Evolutionary conservation across 2,329 filamentous ascomycete species (phyloP), one percentile per base, ranked within the genome.

Genomic region (Aspergillus jensenii): DNA sequence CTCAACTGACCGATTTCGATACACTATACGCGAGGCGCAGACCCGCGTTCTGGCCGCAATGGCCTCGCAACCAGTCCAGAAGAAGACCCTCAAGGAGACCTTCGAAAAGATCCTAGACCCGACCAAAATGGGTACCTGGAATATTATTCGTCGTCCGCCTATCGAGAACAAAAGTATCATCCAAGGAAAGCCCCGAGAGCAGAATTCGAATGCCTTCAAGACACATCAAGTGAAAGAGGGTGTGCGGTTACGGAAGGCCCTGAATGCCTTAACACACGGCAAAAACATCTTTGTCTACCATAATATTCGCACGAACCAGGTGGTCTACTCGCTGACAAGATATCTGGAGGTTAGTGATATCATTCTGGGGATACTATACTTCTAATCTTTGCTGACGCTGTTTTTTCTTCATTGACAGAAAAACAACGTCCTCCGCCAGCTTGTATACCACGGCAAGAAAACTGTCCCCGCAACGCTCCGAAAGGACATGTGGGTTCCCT

Each of bases 371-470:
- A 23, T 45, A n/a, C 19, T 15, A 44, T 23, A 31, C 9, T 27
- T 7, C 21, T 19, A 40, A 14, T 11, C 15, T 19, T 41, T 40
- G 45, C 11, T 35, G 15, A 35, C 27, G 19, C 14, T 17, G 6
- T 25, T 31, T 21, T 19, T 64, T 58, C 63, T 31, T 31, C 47
- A 11, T 45, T 23, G 51, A 15, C 60, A 84, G 79, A 81, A 80
- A 74, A 78, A 76, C 72, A 79, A 74, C 63, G 72, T 80, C 48
- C 73, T 87, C 59, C 78, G 79, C 27, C 86, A 88, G 74, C 76
- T 88, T 31, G 73, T 85, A 61, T 87, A 83, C 73, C 80, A 85
- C 47, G 85, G 85, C 74, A 87, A 87, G 68, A 86, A 88, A 70
- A 84, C 84, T 50, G 78, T 84, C 21, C 85, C 85, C 27, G 72